Percentiles rank a stretch among this genome's conserved stretches.
phyloP scores from a whole-genome alignment of 345 rosid species.

The Linum usitatissimum region DNA sequence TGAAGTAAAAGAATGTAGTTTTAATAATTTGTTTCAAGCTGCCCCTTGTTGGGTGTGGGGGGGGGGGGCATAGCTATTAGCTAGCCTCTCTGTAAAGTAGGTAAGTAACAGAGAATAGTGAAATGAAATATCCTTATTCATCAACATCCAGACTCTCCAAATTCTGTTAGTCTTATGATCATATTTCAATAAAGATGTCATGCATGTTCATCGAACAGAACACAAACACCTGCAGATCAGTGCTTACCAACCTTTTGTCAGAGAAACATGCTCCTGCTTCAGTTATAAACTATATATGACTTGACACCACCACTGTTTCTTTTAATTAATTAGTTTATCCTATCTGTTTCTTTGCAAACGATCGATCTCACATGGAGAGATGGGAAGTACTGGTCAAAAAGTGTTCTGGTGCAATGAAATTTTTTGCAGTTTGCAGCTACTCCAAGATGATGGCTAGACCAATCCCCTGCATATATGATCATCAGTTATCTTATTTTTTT shows the following conservation, averaged over 20 bases:
- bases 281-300: constrained; percentile 9
- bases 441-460: not conserved
- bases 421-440: not conserved
- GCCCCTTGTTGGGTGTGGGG: too few relatives aligned
- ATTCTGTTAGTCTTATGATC: constrained; percentile 23
- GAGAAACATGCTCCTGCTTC: too few relatives aligned
- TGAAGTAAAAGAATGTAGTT: too few relatives aligned
- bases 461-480: not conserved
- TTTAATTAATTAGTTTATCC: not conserved
- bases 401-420: not conserved
- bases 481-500: not conserved
- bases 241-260: constrained; percentile 10
- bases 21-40: too few relatives aligned
- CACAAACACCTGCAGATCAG: not conserved
- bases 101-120: too few relatives aligned
- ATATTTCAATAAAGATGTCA: constrained; percentile 39
- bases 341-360: not conserved
- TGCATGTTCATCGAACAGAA: constrained; percentile 3
- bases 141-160: not conserved
- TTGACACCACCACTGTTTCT: constrained; percentile 15
- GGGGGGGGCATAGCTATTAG: too few relatives aligned
- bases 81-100: too few relatives aligned
- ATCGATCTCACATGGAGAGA: not conserved
- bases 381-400: not conserved
- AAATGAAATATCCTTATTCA: too few relatives aligned